Evolutionary conservation across 306 rosid species (phyloP), one percentile per base, ranked within the genome.

Genomic region (Corylus heterophylla): DNA sequence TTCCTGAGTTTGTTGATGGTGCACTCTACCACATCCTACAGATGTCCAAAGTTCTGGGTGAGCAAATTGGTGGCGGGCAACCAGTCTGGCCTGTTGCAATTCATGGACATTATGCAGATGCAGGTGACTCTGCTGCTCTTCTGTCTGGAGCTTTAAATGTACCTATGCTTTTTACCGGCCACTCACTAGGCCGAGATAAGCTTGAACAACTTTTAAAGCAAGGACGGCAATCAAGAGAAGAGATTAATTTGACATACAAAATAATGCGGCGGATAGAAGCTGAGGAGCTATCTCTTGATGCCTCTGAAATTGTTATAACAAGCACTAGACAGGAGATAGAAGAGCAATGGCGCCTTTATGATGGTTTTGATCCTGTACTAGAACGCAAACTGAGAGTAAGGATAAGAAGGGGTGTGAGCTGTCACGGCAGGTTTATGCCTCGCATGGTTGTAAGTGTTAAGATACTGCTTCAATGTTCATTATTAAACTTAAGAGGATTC

Each of bases 311-410:
- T 31, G 83, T 87, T 68, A 87, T 89, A 72, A 89, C 93, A 72
- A 87, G 93, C 84, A 89, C 91, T 17, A 85, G 89, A 69, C 93
- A 89, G 74, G 93, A 89, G 80, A 89, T 87, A 18, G 93, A 89
- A 62, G 81, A 85, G 71, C 93, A 89, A 52, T 89, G 93, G 89
- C 91, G 89, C 59, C 81, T 89, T 35, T 89, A 87, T 63, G 93
- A 89, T 76, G 93, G 93, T 10, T 89, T 89, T 83, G 93, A 89
- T 80, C 91, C 93, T n/a, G 69, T 87, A 45, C 74, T 89, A 35
- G 93, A 87, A 74, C 88, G 91, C 47, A 89, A 89, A 63, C 64
- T 89, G 69, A 75, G 91, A 82, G 93, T 89, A 52, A 85, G 93
- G 75, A 81, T 81, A 44, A 87, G 47, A 82, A 83, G 91, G 68